Conservation (phyloP, 345 rosid genomes). For the Diplotaxis tenuifolia region DNA sequence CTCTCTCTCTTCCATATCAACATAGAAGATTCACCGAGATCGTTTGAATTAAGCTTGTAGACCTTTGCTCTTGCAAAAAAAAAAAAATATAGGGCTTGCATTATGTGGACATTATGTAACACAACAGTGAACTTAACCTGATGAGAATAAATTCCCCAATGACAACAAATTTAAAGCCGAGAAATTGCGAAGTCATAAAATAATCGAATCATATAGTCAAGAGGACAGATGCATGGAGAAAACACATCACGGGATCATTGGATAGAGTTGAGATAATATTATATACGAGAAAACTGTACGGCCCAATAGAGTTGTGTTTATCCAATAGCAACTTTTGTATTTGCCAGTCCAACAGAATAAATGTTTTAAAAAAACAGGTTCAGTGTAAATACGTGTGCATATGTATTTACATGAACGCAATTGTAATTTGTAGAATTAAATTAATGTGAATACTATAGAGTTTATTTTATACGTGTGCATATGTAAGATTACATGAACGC, state of each 20-base stretch:
- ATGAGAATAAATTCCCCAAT: too few species aligned
- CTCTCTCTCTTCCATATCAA: too few species aligned
- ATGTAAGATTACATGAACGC: neutral
- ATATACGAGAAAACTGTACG: neutral
- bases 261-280: neutral
- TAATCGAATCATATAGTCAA: too few species aligned
- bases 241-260: neutral
- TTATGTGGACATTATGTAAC: too few species aligned
- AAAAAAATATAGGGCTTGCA: too few species aligned
- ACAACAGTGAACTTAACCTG: too few species aligned
- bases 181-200: too few species aligned
- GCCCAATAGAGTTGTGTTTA: neutral
- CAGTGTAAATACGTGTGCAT: neutral
- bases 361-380: too few species aligned
- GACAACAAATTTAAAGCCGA: too few species aligned
- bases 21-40: too few species aligned
- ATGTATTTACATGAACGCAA: neutral
- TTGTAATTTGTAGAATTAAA: neutral
- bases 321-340: neutral
- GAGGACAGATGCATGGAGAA: neutral
- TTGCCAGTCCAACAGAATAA: neutral
- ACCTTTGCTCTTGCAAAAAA: too few species aligned
- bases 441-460: neutral
- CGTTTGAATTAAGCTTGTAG: too few species aligned
- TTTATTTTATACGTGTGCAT: neutral